Base-by-base conservation (phyloP, 1,139 yeast species). In the Pichia sp. region DNA sequence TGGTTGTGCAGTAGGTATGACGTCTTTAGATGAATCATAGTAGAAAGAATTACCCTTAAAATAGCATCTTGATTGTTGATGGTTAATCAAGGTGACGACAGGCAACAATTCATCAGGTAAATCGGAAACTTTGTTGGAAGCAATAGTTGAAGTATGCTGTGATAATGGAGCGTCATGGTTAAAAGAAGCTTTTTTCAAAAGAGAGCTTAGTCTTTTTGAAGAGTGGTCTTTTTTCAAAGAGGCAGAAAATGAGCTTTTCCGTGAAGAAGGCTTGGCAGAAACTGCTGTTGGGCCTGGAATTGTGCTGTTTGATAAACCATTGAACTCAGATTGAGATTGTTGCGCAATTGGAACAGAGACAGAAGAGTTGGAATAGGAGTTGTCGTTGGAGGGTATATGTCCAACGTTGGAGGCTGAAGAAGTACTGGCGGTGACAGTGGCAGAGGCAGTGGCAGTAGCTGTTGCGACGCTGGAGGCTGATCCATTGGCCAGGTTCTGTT, bases 91-190 rank as follows among this genome's bases (percentile, higher is more conserved):
- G 4, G 80, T 71, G 35, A 76, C 62, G 11, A 74, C 67, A 1
- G 83, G 81, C 8, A 71, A 56, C 54, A 77, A 62, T 49, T 76
- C 81, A 20, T 66, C 69, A 2, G 77, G 76, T 14, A 59, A 36
- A 20, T 43, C 48, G 3, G 38, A 19, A 9, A 32, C 26, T 31
- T 39, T 27, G 29, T 30, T 27, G n/a, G 39, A 16, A 11, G 11
- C 18, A 34, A 26, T 22, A 6, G 19, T 25, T 16, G n/a, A n/a
- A 6, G 30, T 23, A 4, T 19, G 9, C 11, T 6, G 20, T 6
- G 24, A 22, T 18, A 23, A 34, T 20, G 28, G 15, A 7, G 41
- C 11, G 15, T 34, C 39, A 18, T 35, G 35, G 16, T 38, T 38
- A 18, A 44, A 44, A 3, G 47, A 44, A 10, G 43, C 37, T 26